These are phyloP conservation scores for Yamadazyma kitorensis DNA, from an alignment of 805 yeast genomes.

Conservation along the genomic window DNA sequence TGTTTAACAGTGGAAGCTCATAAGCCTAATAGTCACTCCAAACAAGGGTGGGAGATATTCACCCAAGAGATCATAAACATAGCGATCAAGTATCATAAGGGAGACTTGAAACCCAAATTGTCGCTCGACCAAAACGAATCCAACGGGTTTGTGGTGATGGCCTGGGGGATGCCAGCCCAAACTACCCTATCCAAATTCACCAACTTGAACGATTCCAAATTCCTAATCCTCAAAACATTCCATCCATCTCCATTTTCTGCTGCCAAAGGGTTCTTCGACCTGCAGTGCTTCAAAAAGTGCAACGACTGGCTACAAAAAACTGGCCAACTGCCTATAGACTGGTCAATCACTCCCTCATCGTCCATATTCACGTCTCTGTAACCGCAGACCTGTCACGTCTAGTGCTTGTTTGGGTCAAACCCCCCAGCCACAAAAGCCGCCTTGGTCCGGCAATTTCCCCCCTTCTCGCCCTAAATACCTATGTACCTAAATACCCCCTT, in stretches of 20 bases:
- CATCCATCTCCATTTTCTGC: conserved; percentile 98
- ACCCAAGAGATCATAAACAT: conserved; percentile 67
- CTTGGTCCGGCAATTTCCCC: too few relatives aligned
- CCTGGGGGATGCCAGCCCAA: conserved; percentile 80
- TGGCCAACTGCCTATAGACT: conserved; percentile 54
- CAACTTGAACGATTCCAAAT: conserved; percentile 23
- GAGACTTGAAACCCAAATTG: conserved; percentile 27
- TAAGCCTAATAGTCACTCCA: conserved; percentile 88
- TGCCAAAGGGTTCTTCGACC: conserved; percentile 73
- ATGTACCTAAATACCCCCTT: too few relatives aligned
- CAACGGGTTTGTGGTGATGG: conserved; percentile 67
- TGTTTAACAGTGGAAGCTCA: conserved; percentile 91
- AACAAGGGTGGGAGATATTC: conserved; percentile 88
- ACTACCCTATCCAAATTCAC: conserved; percentile 48
- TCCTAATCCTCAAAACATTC: conserved; percentile 64
- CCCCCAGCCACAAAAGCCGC: too few relatives aligned
- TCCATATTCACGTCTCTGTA: too few relatives aligned
- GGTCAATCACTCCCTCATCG: too few relatives aligned
- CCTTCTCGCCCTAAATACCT: too few relatives aligned
- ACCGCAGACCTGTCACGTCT: too few relatives aligned
- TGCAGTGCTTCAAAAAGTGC: conserved; percentile 68
- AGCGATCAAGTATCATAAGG: conserved; percentile 50
- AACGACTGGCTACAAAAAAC: conserved; percentile 69
- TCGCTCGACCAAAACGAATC: conserved; percentile 4
- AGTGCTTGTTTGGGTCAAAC: too few relatives aligned